Base-by-base conservation (phyloP, 768 basidiomycete genomes). In the Pulveroboletus sp. region DNA sequence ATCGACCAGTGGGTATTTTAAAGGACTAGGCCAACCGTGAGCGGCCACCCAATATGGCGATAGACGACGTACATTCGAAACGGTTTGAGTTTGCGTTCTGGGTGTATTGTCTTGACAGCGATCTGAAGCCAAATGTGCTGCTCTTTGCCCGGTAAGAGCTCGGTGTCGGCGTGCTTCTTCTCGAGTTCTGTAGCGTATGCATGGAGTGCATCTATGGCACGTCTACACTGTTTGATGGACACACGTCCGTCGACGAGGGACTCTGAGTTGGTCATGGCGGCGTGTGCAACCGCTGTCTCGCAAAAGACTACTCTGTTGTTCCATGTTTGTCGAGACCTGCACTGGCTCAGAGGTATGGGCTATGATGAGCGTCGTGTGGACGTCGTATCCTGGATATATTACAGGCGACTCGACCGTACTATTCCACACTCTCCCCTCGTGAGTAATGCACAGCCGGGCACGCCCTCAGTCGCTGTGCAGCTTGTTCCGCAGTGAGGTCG, bases 111-210 rank as follows among this genome's bases (percentile, higher is more conserved):
- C 75, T 95, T 96, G 51, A 93, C 83, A 5, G 89, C 81, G 47
- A 98, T 75, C 57, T 89, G 84, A 17, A 99, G 77, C 89, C 92
- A 97, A 47, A 98, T 76, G 67, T 83, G 74, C 62, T 92, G 89
- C 60, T 94, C 92, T 66, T 82, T 89, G 40, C 79, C 79, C 0
- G 82, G 76, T 46, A 93, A 69, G 7, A 93, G 80, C 62, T 96
- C 85, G 0, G 68, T 82, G 65, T 89, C 83, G 51, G 85, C 81
- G 50, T 77, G 75, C 60, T 88, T 71, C 57, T 79, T 70, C 55
- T 82, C 78, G 59, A 76, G 74, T 63, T 88, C 84, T 42, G 71
- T 61, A 39, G 85, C 82, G 62, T 97, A 81, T 2, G 76, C 71
- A 44, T 88, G 76, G 15, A 99, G 78, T 0, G 94, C 89, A 1